phyloP scores from a whole-genome alignment of 106 monocot genomes.

The Phalaenopsis aphrodite region DNA sequence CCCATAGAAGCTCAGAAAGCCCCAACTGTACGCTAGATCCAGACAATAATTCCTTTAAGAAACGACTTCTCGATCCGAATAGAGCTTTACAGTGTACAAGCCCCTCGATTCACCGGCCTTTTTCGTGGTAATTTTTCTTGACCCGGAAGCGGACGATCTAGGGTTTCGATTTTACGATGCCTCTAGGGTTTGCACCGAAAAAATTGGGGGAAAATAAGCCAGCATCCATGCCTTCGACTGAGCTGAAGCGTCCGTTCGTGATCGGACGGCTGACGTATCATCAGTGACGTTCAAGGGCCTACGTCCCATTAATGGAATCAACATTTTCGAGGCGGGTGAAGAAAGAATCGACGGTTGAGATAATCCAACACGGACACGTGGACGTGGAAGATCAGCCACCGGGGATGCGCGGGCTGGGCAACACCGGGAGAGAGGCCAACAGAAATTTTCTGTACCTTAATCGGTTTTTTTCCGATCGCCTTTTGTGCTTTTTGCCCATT shows the following conservation, averaged over 20 bases:
- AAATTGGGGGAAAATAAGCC: slow-evolving; percentile 4
- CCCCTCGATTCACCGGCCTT: neutral
- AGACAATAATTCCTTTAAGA: slow-evolving; percentile 11
- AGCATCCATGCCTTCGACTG: neutral
- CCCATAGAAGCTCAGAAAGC: neutral
- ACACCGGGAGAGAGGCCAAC: neutral
- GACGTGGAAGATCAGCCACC: neutral
- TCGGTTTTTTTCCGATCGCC: neutral
- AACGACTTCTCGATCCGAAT: slow-evolving; percentile 5
- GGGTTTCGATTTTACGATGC: slow-evolving; percentile 14
- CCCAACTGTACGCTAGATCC: neutral
- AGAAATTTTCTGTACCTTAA: neutral
- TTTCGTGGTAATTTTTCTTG: slow-evolving; percentile 10
- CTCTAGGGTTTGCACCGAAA: slow-evolving; percentile 15
- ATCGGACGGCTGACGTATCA: neutral
- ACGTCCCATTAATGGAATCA: neutral
- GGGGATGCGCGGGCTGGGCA: neutral
- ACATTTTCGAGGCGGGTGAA: slow-evolving; percentile 9
- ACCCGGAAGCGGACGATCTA: slow-evolving; percentile 8
- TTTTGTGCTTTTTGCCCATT: neutral
- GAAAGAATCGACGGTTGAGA: slow-evolving; percentile 4
- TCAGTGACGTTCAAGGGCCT: neutral
- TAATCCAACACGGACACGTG: neutral
- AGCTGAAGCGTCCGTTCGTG: slow-evolving; percentile 5
- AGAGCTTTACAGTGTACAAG: neutral